Percentiles rank a stretch among this genome's conserved stretches.
phyloP scores from a whole-genome alignment of 2,329 filamentous ascomycete genomes.

The Amylocarpus encephaloides region DNA sequence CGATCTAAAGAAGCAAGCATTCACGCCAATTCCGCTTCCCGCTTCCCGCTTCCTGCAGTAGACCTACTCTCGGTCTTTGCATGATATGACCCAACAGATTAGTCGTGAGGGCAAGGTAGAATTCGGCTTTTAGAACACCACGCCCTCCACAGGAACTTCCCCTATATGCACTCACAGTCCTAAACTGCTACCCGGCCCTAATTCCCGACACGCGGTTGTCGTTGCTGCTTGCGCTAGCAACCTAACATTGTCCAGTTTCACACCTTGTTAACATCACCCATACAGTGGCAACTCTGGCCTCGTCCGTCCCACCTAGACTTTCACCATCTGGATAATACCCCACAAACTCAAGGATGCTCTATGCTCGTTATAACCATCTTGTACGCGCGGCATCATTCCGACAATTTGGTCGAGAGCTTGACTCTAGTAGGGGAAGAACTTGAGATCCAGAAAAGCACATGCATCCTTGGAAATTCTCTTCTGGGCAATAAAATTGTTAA shows the following conservation, averaged over 20 bases:
- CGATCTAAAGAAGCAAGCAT: too few species aligned
- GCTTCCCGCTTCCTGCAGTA: too few species aligned
- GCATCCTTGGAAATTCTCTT: not conserved
- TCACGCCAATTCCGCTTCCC: too few species aligned
- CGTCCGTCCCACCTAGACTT: not conserved
- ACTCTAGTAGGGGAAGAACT: not conserved
- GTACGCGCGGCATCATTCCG: conserved; percentile 3
- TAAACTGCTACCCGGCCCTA: conserved; percentile 5
- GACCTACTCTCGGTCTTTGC: too few species aligned
- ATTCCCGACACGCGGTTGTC: not conserved
- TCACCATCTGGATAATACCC: conserved; percentile 6
- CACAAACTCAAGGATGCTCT: conserved; percentile 2
- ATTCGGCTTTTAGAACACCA: not conserved
- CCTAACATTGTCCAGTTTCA: not conserved
- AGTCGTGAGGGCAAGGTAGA: too few species aligned
- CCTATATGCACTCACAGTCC: not conserved
- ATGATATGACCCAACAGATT: too few species aligned
- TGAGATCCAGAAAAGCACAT: too few species aligned
- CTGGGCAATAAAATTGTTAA: not conserved
- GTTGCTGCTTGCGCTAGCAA: not conserved
- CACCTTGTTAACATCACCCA: not conserved
- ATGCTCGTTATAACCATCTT: not conserved
- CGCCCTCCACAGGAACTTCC: not conserved
- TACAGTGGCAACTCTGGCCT: too few species aligned
- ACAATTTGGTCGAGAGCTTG: conserved; percentile 1